phyloP scores from a whole-genome alignment of 257 asterid genomes.

The Fraxinus cuspidata region DNA sequence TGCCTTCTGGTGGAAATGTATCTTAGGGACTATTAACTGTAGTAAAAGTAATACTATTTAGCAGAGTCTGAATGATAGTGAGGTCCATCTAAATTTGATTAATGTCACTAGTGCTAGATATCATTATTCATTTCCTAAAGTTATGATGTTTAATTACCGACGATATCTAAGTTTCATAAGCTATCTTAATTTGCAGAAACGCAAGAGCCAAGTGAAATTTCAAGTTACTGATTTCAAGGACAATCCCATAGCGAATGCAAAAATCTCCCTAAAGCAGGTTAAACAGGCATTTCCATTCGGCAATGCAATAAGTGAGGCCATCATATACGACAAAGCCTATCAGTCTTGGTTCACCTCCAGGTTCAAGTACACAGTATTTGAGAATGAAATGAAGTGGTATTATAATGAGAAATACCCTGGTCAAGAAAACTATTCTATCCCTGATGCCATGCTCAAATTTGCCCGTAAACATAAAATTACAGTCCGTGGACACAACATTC shows the following conservation, averaged over 20 bases:
- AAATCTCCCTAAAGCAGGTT: neutral
- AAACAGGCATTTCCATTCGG: constrained; percentile 30
- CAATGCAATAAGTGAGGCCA: constrained; percentile 19
- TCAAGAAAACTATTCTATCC: constrained; percentile 43
- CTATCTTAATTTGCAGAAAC: constrained; percentile 11
- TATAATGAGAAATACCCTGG: constrained; percentile 40
- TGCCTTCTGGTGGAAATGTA: neutral
- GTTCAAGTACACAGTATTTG: constrained; percentile 58
- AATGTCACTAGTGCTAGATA: too few species aligned
- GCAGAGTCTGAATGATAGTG: too few species aligned
- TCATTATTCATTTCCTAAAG: too few species aligned
- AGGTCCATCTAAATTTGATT: too few species aligned
- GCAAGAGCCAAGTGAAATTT: constrained; percentile 34
- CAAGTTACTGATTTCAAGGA: constrained; percentile 26
- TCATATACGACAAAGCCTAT: constrained; percentile 14
- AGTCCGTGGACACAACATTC: constrained; percentile 60
- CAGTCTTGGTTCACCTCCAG: constrained; percentile 60
- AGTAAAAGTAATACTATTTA: too few species aligned
- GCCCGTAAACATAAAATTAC: constrained; percentile 31
- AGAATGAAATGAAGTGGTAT: constrained; percentile 69
- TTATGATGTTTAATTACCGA: neutral
- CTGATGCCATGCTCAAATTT: constrained; percentile 51
- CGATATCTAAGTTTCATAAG: neutral
- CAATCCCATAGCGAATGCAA: constrained; percentile 19
- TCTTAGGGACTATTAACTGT: too few species aligned